Evolutionary conservation across 495 filamentous ascomycete species (phyloP).

Genomic region (Thermothielavioides terrestris): DNA sequence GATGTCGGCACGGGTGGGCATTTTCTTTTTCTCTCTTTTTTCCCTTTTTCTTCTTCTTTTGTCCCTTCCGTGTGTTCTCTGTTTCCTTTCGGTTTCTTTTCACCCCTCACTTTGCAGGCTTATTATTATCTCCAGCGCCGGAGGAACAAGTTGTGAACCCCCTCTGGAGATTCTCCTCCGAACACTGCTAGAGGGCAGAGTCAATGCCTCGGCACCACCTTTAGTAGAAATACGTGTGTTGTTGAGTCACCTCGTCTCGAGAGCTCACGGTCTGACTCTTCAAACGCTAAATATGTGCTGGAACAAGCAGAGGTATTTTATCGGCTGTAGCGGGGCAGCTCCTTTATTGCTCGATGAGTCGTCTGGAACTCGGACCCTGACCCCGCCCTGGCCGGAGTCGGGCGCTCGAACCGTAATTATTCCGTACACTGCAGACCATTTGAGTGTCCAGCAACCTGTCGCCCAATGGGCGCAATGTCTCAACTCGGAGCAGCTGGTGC

Average conservation of each 20-base stretch:
- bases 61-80: not conserved
- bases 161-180: too few relatives aligned
- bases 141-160: too few relatives aligned
- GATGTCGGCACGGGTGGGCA: constrained; percentile 29
- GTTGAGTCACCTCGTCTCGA: too few relatives aligned
- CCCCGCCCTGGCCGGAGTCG: not conserved
- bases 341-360: constrained; percentile 1
- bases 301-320: not conserved
- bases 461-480: constrained; percentile 4
- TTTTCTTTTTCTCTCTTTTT: constrained; percentile 8
- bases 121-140: too few relatives aligned
- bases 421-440: not conserved
- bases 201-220: too few relatives aligned
- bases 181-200: too few relatives aligned
- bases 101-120: too few relatives aligned
- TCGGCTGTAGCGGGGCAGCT: constrained; percentile 5
- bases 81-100: not conserved
- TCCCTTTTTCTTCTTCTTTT: not conserved
- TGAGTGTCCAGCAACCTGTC: not conserved
- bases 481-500: not conserved
- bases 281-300: not conserved
- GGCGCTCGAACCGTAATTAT: too few relatives aligned
- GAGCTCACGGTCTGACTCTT: not conserved
- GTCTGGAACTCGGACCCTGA: too few relatives aligned
- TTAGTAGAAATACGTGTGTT: too few relatives aligned